These are phyloP conservation scores for Glycyrrhiza uralensis DNA, from an alignment of 306 rosid genomes.

Conservation along the genomic window DNA sequence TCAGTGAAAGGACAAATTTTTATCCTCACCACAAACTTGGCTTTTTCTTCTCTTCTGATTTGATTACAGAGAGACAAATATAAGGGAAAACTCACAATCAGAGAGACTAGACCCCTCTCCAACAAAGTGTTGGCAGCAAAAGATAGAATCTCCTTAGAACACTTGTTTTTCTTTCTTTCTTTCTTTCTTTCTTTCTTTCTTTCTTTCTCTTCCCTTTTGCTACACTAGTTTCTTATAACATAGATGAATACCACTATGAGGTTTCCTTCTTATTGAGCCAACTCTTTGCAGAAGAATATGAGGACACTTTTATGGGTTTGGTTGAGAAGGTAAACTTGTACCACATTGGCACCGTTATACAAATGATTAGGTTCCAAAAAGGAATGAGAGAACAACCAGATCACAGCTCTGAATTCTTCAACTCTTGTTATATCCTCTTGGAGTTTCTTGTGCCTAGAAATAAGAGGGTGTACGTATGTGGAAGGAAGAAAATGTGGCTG, in stretches of 20 bases:
- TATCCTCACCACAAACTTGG: neutral
- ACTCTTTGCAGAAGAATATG: slow-evolving; percentile 1
- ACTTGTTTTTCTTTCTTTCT: slow-evolving; percentile 15
- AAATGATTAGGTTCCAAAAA: slow-evolving; percentile 22
- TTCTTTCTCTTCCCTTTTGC: neutral
- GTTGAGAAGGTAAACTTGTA: slow-evolving; percentile 39
- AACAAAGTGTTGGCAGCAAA: slow-evolving; percentile 15
- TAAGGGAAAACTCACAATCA: slow-evolving; percentile 5
- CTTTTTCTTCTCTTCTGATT: slow-evolving; percentile 3
- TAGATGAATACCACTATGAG: neutral
- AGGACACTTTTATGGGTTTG: slow-evolving; percentile 24
- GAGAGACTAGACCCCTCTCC: slow-evolving; percentile 8
- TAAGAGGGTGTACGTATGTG: slow-evolving; percentile 26
- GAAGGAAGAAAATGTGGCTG: slow-evolving; percentile 29
- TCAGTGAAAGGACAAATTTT: neutral
- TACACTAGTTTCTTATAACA: slow-evolving; percentile 4
- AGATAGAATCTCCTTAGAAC: slow-evolving; percentile 17
- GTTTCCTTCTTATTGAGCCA: slow-evolving; percentile 11
- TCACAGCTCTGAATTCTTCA: slow-evolving; percentile 35
- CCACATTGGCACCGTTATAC: slow-evolving; percentile 24
- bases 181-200: too few species aligned
- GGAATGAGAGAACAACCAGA: neutral
- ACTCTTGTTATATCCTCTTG: slow-evolving; percentile 28
- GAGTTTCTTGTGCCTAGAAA: slow-evolving; percentile 40
- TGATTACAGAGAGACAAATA: neutral